phyloP scores from a whole-genome alignment of 1,284 basidiomycete species.

The Rhodotorula mucilaginosa region DNA sequence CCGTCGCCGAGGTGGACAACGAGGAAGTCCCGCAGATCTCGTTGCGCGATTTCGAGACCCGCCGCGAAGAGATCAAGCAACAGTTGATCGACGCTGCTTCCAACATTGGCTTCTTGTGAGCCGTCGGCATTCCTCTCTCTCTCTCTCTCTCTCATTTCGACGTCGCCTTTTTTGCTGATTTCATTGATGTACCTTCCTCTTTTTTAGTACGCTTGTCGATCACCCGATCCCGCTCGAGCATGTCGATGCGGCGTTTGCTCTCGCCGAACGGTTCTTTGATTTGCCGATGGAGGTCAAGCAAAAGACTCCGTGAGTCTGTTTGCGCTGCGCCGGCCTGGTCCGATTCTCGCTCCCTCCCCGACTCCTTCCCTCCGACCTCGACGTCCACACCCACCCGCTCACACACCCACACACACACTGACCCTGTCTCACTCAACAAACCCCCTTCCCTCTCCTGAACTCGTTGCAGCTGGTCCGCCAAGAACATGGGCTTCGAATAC shows the following conservation, averaged over 20 bases:
- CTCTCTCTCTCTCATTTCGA: too few relatives aligned
- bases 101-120: constrained; percentile 44
- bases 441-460: too few relatives aligned
- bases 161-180: too few relatives aligned
- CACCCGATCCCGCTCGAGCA: constrained; percentile 42
- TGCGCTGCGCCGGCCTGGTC: too few relatives aligned
- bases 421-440: too few relatives aligned
- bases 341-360: too few relatives aligned
- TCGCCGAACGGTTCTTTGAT: constrained; percentile 43
- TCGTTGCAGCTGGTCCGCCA: constrained; percentile 24
- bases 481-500: constrained; percentile 45
- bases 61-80: constrained; percentile 42
- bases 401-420: too few relatives aligned
- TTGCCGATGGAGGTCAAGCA: constrained; percentile 40
- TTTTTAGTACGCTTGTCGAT: constrained; percentile 40
- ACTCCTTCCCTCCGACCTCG: too few relatives aligned
- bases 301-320: constrained; percentile 39
- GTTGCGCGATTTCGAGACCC: constrained; percentile 41
- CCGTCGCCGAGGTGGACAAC: constrained; percentile 15
- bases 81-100: constrained; percentile 42
- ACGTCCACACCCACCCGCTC: too few relatives aligned
- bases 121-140: too few relatives aligned
- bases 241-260: constrained; percentile 41
- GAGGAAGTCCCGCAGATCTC: constrained; percentile 40
- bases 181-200: too few relatives aligned